These are phyloP conservation scores for Oryza meyeriana DNA, from an alignment of 176 grass and related monocot species.

Conservation along the genomic window DNA sequence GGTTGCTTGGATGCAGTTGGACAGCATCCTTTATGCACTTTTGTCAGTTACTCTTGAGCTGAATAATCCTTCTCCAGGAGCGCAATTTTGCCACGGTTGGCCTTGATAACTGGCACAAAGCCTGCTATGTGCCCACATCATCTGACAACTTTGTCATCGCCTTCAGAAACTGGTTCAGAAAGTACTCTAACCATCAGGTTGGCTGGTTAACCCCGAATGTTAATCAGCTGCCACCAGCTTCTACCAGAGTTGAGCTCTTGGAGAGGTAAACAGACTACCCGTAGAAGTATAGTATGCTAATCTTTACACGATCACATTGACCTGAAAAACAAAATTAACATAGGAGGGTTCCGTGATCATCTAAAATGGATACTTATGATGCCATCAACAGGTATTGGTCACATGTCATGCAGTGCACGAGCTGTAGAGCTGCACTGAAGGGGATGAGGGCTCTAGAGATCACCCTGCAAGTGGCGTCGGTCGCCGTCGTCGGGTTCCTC, in stretches of 20 bases:
- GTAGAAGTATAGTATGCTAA: neutral
- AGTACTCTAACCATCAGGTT: constrained; percentile 55
- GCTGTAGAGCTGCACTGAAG: constrained; percentile 62
- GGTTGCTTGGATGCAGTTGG: too few relatives aligned
- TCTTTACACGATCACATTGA: neutral
- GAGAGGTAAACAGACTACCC: constrained; percentile 46
- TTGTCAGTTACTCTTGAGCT: neutral
- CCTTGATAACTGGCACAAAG: constrained; percentile 60
- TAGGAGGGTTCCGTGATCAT: neutral
- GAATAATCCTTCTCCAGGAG: constrained; percentile 46
- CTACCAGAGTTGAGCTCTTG: constrained; percentile 65
- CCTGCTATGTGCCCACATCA: constrained; percentile 75
- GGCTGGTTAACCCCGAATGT: constrained; percentile 37
- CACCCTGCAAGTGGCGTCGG: constrained; percentile 51
- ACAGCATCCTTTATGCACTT: too few relatives aligned
- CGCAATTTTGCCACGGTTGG: constrained; percentile 50
- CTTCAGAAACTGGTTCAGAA: constrained; percentile 91
- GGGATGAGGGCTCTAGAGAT: constrained; percentile 52
- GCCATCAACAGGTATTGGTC: constrained; percentile 72
- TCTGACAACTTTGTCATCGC: constrained; percentile 72
- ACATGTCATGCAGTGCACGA: constrained; percentile 74
- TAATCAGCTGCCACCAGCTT: constrained; percentile 52
- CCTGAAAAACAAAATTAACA: neutral
- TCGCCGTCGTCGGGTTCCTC: constrained; percentile 53
- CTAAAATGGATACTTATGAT: neutral